Percentiles rank a stretch among this genome's conserved stretches.
These are phyloP conservation scores for Mrakia gelida DNA, from an alignment of 768 basidiomycete species.

Conservation along the genomic window DNA sequence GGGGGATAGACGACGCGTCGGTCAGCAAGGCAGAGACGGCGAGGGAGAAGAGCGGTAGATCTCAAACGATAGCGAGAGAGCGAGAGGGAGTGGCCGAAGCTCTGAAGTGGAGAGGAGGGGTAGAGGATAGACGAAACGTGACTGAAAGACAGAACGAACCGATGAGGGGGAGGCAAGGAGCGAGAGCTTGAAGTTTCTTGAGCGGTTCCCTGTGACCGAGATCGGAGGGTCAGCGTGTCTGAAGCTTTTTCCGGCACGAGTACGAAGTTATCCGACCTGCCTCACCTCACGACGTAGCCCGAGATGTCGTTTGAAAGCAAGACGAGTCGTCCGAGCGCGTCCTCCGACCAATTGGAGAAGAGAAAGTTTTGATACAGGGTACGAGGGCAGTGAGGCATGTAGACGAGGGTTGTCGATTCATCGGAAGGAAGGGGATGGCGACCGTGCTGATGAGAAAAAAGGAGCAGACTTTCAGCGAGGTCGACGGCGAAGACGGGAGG, in stretches of 20 bases:
- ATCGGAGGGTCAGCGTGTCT: not conserved
- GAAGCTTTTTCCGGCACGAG: no score
- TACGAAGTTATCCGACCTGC: no score
- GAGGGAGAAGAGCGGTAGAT: not conserved
- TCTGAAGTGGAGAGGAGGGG: no score
- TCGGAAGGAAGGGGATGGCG: constrained; percentile 17
- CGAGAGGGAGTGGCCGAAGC: no score
- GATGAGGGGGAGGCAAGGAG: constrained; percentile 25
- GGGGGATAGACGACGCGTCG: not conserved
- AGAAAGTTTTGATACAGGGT: constrained; percentile 24
- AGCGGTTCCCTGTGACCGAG: constrained; percentile 16
- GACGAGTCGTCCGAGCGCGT: constrained; percentile 19
- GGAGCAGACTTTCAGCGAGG: not conserved
- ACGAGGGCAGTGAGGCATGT: constrained; percentile 30
- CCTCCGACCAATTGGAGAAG: constrained; percentile 21
- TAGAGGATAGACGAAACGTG: not conserved
- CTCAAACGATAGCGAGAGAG: no score
- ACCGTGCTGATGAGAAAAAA: constrained; percentile 10
- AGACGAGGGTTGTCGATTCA: not conserved
- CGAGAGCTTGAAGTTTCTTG: constrained; percentile 21
- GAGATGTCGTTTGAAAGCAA: constrained; percentile 21
- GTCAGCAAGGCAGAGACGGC: not conserved
- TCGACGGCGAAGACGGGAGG: not conserved
- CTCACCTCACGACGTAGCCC: constrained; percentile 23
- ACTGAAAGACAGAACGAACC: constrained; percentile 3